phyloP scores from a whole-genome alignment of 164 flowering plant genomes.

The Annona squamosa region DNA sequence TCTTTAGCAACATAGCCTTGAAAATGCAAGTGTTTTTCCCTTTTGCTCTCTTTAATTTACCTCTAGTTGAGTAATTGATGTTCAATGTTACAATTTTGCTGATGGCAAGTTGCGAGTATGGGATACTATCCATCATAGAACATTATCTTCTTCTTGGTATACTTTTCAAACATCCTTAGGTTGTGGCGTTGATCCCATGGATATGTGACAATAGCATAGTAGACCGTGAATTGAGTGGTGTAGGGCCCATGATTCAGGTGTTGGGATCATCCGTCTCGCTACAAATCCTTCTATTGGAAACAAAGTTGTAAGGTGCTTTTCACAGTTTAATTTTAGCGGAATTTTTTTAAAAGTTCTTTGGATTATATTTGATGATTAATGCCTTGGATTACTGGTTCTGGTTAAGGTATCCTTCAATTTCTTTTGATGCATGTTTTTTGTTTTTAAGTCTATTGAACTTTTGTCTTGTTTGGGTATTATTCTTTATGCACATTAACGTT shows the following conservation, averaged over 20 bases:
- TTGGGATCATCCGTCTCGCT: constrained; percentile 63
- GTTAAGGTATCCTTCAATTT: neutral
- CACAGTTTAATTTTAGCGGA: neutral
- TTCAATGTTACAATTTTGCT: constrained; percentile 37
- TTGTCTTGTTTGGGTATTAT: neutral
- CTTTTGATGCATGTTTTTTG: neutral
- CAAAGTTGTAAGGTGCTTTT: constrained; percentile 61
- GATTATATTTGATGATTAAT: neutral
- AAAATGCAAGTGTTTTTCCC: neutral
- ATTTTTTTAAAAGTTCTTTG: neutral
- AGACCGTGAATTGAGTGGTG: neutral
- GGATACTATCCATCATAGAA: constrained; percentile 70
- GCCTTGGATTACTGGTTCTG: neutral
- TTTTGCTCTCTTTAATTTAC: neutral
- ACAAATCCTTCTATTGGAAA: constrained; percentile 52
- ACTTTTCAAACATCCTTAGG: neutral
- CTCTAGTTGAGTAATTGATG: neutral
- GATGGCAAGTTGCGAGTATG: constrained; percentile 86
- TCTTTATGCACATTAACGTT: neutral
- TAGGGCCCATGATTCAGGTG: constrained; percentile 83
- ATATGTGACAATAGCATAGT: neutral
- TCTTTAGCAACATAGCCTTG: neutral
- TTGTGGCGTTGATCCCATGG: neutral
- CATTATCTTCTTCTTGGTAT: constrained; percentile 71
- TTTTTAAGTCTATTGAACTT: neutral